Evolutionary conservation across 2,329 filamentous ascomycete genomes (phyloP), one percentile per base, ranked within the genome.

Genomic region (Aspergillus fumigatus): DNA sequence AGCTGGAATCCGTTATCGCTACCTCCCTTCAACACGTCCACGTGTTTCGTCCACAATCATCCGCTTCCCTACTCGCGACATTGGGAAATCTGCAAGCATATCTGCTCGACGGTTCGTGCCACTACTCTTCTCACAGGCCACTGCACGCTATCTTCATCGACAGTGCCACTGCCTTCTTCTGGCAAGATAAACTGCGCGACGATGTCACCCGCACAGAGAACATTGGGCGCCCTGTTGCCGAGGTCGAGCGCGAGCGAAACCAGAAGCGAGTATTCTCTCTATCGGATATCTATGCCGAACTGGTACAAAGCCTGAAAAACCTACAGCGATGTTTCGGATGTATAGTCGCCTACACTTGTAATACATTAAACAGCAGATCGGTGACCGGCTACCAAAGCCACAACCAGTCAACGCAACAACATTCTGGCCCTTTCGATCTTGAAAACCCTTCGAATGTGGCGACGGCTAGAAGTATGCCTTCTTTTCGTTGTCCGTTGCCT

Each of bases 1-100:
- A 67, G 17, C 45, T 60, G 2, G 64, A 66, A 29, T 52, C 59
- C 9, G 59, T 76, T 1, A 56, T 83, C 14, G 58, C 62, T n/a
- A 62, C 62, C 23, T 70, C 75, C 3, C 71, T 88, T 0, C 64
- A 71, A 27, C 84, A 87, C 63, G 68, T 87, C 40, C 84, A 87
- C 66, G 73, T 87, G 58, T 82, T 85, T 70, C 78, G 73, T 2
- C 83, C 83, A 0, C 75, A 80, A 48, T 81, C 80, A 1, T 81
- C 81, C 25, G 49, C 70, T 2, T 75, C 79, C 2, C 69, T 85
- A 0, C 70, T 85, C 2, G 67, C 77, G 6, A 83, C 82, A 0
- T 65, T 87, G 1, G 59, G 70, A 2, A 60, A 63, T 0, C 66
- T 87, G 0, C 75, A 78, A 17, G 47, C 61, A 0, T 84, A 85